phyloP scores from a whole-genome alignment of 768 basidiomycete genomes.

The Termitomyces bulborhizus region DNA sequence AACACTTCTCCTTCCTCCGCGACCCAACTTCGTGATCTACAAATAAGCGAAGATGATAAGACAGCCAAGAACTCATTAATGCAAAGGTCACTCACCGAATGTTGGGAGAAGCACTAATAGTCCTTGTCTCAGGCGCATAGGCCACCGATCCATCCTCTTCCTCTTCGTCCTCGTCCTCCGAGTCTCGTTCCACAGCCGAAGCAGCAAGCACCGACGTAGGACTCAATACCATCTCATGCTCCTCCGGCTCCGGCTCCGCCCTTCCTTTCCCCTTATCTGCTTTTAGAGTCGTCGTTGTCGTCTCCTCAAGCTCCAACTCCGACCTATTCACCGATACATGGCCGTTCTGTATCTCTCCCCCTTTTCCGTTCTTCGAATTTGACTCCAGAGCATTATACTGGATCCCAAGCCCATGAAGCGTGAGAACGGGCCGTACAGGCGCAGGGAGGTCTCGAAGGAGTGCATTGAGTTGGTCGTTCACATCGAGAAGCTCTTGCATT shows the following conservation, averaged over 20 bases:
- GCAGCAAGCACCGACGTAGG: constrained; percentile 48
- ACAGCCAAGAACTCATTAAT: background rate
- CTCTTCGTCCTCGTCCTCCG: constrained; percentile 38
- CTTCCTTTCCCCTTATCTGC: constrained; percentile 77
- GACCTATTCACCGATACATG: constrained; percentile 5
- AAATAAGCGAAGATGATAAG: background rate
- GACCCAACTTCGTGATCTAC: constrained; percentile 73
- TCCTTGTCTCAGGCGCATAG: constrained; percentile 23
- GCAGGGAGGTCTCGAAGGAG: constrained; percentile 44
- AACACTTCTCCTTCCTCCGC: constrained; percentile 97
- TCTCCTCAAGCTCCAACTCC: constrained; percentile 19
- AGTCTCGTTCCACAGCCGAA: constrained; percentile 37
- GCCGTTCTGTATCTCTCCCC: background rate
- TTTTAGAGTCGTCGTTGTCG: constrained; percentile 48
- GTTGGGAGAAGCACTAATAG: constrained; percentile 30
- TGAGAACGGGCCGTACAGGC: constrained; percentile 31
- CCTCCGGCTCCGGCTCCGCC: constrained; percentile 62
- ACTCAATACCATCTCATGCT: constrained; percentile 65
- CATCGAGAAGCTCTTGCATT: constrained; percentile 58
- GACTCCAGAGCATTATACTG: constrained; percentile 21
- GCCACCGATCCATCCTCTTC: constrained; percentile 32
- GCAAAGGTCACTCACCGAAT: constrained; percentile 38
- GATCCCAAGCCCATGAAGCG: constrained; percentile 40
- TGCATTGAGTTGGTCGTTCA: constrained; percentile 67
- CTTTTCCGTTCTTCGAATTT: background rate